These are phyloP conservation scores for Quercus lobata DNA, from an alignment of 331 rosid genomes.

Conservation along the genomic window DNA sequence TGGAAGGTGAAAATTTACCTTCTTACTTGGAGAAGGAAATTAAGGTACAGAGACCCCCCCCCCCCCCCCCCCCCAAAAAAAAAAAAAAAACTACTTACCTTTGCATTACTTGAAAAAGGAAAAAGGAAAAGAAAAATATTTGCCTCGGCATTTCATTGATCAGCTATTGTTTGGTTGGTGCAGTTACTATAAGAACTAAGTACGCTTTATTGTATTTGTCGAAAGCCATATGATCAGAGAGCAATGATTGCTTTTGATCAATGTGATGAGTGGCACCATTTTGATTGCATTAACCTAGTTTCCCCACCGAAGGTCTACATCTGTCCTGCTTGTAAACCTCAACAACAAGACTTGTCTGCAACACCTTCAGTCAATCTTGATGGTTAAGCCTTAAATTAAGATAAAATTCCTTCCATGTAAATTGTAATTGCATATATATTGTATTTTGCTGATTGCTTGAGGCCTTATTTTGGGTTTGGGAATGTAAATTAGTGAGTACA, in stretches of 20 bases:
- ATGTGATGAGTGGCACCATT: conserved; percentile 92
- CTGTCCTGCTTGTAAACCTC: conserved; percentile 81
- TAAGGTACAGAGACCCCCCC: too few species aligned
- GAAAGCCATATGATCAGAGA: conserved; percentile 69
- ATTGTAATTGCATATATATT: background rate
- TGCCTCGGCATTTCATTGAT: conserved; percentile 8
- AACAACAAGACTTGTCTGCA: conserved; percentile 27
- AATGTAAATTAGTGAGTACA: background rate
- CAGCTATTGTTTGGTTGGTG: conserved; percentile 22
- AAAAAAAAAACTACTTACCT: too few species aligned
- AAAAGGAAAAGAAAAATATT: background rate
- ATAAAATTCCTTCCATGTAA: background rate
- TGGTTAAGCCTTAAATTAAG: conserved; percentile 35
- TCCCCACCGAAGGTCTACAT: conserved; percentile 53
- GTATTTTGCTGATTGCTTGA: background rate
- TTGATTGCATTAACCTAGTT: conserved; percentile 70
- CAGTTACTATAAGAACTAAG: conserved; percentile 76
- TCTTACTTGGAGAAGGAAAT: conserved; percentile 64
- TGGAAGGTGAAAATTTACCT: conserved; percentile 76
- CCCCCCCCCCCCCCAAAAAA: too few species aligned
- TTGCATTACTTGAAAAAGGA: background rate
- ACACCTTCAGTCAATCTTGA: background rate
- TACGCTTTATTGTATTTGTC: conserved; percentile 89
- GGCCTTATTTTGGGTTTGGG: background rate
- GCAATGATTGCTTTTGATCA: conserved; percentile 85